Conservation (phyloP, 2,329 filamentous ascomycete species). For the Neofusicoccum kwambonambiense region DNA sequence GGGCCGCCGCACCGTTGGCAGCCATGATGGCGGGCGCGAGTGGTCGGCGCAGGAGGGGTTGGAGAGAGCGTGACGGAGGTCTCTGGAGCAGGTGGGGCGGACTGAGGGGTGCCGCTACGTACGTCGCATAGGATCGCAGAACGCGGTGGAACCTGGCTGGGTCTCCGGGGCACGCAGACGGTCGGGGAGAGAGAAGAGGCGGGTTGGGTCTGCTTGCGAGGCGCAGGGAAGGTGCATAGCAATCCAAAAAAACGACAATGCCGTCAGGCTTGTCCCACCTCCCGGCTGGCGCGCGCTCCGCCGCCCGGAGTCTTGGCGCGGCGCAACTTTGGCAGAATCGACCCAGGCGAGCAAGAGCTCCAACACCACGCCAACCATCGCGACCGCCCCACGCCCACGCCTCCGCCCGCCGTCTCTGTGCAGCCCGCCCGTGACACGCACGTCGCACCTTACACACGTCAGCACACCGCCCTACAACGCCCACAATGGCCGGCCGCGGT, state of each 20-base stretch:
- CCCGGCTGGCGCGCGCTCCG: conserved; percentile 12
- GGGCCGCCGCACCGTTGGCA: conserved; percentile 59
- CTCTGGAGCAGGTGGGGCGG: conserved; percentile 17
- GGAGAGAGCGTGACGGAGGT: conserved; percentile 14
- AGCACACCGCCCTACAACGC: conserved; percentile 13
- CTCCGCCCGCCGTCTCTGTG: not conserved
- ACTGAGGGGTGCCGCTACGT: conserved; percentile 18
- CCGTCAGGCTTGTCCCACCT: conserved; percentile 10
- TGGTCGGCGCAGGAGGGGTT: conserved; percentile 6
- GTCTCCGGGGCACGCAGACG: not conserved
- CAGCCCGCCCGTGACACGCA: not conserved
- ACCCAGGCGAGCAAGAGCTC: not conserved
- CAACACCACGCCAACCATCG: not conserved
- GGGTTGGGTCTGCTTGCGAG: conserved; percentile 1
- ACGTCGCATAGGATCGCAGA: conserved; percentile 18
- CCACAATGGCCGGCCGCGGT: conserved; percentile 55
- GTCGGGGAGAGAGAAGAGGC: not conserved
- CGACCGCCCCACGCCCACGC: not conserved
- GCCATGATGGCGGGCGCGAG: conserved; percentile 57
- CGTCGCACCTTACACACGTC: not conserved
- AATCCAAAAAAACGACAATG: conserved; percentile 16
- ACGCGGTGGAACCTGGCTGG: not conserved
- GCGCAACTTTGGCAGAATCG: conserved; percentile 12
- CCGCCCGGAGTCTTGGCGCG: conserved; percentile 10
- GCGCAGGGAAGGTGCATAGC: conserved; percentile 14